Evolutionary conservation across 495 filamentous ascomycete genomes (phyloP).

Genomic region (Penicillium soppii): DNA sequence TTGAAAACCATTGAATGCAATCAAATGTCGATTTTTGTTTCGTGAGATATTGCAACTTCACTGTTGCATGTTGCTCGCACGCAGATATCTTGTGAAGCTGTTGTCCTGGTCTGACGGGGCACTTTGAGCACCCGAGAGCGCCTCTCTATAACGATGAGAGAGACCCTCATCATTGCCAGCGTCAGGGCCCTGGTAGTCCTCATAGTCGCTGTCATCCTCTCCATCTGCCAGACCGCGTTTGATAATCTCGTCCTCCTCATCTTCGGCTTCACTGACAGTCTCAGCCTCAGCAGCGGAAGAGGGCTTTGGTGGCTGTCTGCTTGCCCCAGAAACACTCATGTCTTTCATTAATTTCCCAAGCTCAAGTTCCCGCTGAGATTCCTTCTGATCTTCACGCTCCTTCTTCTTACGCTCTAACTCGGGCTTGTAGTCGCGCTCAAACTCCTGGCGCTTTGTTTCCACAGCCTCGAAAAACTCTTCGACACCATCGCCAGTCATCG

Average conservation of each 20-base stretch:
- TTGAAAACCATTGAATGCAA: background rate
- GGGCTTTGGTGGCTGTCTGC: slow-evolving; percentile 25
- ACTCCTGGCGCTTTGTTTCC: slow-evolving; percentile 81
- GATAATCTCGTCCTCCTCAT: slow-evolving; percentile 40
- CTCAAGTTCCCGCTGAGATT: slow-evolving; percentile 70
- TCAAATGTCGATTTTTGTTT: background rate
- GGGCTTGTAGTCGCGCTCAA: slow-evolving; percentile 86
- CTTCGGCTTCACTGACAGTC: slow-evolving; percentile 53
- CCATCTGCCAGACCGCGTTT: slow-evolving; percentile 30
- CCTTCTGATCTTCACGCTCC: slow-evolving; percentile 72
- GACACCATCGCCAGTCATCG: slow-evolving; percentile 88
- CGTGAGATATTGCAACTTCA: slow-evolving; percentile 10
- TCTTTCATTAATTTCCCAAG: slow-evolving; percentile 91
- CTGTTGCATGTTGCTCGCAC: slow-evolving; percentile 35
- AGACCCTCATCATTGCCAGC: slow-evolving; percentile 42
- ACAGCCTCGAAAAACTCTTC: slow-evolving; percentile 93
- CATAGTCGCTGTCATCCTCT: slow-evolving; percentile 35
- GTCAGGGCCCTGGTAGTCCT: slow-evolving; percentile 30
- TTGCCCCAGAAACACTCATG: slow-evolving; percentile 70
- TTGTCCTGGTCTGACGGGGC: slow-evolving; percentile 39
- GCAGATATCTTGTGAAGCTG: slow-evolving; percentile 51
- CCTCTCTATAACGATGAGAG: slow-evolving; percentile 45
- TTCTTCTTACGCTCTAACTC: slow-evolving; percentile 79
- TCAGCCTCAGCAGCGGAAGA: slow-evolving; percentile 34
- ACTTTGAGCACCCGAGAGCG: slow-evolving; percentile 32